Conservation (phyloP, 768 basidiomycete species). For the Suillus clintonianus region DNA sequence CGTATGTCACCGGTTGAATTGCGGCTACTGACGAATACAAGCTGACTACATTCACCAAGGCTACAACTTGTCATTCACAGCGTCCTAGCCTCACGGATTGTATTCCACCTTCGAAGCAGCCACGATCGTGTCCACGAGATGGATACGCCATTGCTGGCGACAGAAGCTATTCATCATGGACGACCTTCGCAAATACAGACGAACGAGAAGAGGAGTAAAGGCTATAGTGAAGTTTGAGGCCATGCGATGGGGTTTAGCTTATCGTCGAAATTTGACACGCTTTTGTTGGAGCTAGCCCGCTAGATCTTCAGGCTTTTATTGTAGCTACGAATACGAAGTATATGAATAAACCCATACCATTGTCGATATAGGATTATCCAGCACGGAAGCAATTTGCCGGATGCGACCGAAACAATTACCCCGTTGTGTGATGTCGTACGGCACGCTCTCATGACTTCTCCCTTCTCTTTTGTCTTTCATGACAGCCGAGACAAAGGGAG, state of each 20-base stretch:
- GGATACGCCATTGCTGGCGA: too few relatives aligned
- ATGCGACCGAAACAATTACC: slow-evolving; percentile 5
- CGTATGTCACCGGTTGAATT: neutral
- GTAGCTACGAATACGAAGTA: neutral
- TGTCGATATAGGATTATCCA: too few relatives aligned
- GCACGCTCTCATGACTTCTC: neutral
- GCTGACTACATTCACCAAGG: neutral
- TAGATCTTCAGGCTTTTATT: too few relatives aligned
- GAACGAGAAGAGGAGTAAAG: neutral
- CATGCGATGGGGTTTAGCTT: neutral
- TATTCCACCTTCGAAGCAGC: slow-evolving; percentile 27
- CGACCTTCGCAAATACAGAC: neutral
- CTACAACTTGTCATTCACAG: slow-evolving; percentile 27
- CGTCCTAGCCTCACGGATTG: slow-evolving; percentile 27
- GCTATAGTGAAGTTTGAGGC: neutral
- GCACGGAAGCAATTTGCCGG: neutral
- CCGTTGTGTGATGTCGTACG: neutral
- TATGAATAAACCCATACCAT: too few relatives aligned
- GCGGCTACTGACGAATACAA: neutral
- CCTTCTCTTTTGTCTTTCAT: slow-evolving; percentile 11
- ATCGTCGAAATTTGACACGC: neutral
- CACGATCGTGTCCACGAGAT: neutral
- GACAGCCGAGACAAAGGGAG: slow-evolving; percentile 8
- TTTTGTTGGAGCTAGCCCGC: neutral
- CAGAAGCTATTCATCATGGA: neutral